phyloP scores from a whole-genome alignment of 164 flowering plant species.

The Chloranthus sessilifolius region DNA sequence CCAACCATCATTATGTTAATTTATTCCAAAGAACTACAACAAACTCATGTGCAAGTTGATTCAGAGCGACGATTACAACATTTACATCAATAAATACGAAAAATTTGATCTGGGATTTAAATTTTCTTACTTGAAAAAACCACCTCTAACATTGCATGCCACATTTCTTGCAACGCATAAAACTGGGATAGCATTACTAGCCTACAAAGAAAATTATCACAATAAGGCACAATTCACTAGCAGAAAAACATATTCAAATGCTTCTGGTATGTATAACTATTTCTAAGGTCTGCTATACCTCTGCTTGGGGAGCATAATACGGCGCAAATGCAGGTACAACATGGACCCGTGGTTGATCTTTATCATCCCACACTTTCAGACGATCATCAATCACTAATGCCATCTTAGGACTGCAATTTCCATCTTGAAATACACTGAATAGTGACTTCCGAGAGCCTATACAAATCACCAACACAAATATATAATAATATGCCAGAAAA shows the following conservation, averaged over 20 bases:
- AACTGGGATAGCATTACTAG: conserved; percentile 70
- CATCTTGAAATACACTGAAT: conserved; percentile 86
- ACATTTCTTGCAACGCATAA: conserved; percentile 96
- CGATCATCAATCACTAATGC: conserved; percentile 99
- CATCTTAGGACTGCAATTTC: conserved; percentile 96
- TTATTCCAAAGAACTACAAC: too few relatives aligned
- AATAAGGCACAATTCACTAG: conserved; percentile 3
- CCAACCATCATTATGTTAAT: too few relatives aligned
- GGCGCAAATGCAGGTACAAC: conserved; percentile 99
- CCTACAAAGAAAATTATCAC: conserved; percentile 42
- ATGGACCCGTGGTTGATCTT: conserved; percentile 95
- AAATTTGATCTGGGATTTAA: background rate
- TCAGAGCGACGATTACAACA: conserved; percentile 1
- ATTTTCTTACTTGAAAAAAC: conserved; percentile 87
- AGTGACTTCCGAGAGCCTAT: conserved; percentile 81
- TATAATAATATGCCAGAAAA: conserved; percentile 6
- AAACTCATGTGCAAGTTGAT: too few relatives aligned
- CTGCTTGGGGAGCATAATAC: conserved; percentile 97
- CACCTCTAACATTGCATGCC: conserved; percentile 98
- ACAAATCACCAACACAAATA: too few relatives aligned
- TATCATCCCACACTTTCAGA: conserved; percentile 96
- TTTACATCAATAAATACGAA: conserved; percentile 1
- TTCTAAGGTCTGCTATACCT: conserved; percentile 38
- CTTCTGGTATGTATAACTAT: background rate
- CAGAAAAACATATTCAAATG: background rate